phyloP scores from a whole-genome alignment of 495 filamentous ascomycete species.

The Penicillium desertorum region DNA sequence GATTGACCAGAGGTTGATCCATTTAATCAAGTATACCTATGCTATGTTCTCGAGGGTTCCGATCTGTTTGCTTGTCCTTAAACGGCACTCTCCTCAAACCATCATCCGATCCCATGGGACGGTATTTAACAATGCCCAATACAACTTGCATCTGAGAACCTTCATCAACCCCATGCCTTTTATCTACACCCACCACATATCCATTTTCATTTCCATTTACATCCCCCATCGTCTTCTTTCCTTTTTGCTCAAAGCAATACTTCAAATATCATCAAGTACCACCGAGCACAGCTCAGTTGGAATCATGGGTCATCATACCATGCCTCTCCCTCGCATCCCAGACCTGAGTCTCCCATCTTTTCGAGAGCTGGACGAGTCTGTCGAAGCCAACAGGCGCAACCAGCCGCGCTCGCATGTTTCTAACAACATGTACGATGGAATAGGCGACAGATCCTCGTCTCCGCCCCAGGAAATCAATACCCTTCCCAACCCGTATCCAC shows the following conservation, averaged over 20 bases:
- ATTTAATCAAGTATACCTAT: too few species aligned
- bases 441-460: neutral
- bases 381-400: conserved; percentile 1
- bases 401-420: neutral
- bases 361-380: conserved; percentile 3
- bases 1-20: neutral
- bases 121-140: conserved; percentile 3
- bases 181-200: conserved; percentile 1
- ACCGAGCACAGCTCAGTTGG: neutral
- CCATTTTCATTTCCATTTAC: neutral
- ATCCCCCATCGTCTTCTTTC: neutral
- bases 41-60: neutral
- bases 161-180: conserved; percentile 10
- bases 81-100: neutral
- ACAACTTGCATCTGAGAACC: conserved; percentile 11
- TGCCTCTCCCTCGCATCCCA: conserved; percentile 8
- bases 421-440: neutral
- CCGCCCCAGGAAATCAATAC: neutral
- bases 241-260: neutral
- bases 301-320: neutral
- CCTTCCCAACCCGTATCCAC: neutral
- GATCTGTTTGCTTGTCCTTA: neutral
- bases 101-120: conserved; percentile 3
- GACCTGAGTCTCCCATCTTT: conserved; percentile 4
- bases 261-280: neutral